Evolutionary conservation across 2,329 filamentous ascomycete genomes (phyloP), one percentile per base, ranked within the genome.

Genomic region (Sarocladiaceae sp.): DNA sequence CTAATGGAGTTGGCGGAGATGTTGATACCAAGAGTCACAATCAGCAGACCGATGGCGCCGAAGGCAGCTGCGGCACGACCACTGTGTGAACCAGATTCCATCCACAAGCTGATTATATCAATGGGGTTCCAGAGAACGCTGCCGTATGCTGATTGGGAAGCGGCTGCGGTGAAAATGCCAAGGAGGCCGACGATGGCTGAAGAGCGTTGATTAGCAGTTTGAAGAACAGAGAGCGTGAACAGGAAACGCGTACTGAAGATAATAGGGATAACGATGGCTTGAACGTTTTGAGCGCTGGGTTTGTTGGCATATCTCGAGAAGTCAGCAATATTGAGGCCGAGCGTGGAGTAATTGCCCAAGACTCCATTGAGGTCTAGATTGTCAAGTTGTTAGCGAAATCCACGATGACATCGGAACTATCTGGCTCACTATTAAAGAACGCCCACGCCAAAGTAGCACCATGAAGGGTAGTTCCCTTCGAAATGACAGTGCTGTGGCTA

Each of bases 11-110:
- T 78, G 10, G 76, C 75, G 2, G 73, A 62, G 51, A 81, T 77
- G 51, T 80, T 78, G 45, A 79, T 74, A 31, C 76, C 74, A 5
- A 80, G 62, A 45, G 74, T 70, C 0, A 75, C 76, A 39, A 80
- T 59, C 21, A 70, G 70, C 66, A 76, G 80, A 3, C 66, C 66
- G 3, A 72, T 62, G 1, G 68, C 76, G 7, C 63, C 73, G 51
- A 80, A 63, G 53, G 67, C 67, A 45, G 66, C 65, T 5, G 63
- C 65, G 20, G 56, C 60, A 11, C 65, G 55, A 6, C 70, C 72
- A n/a, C 13, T 6, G 7, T 21, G 6, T 15, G 33, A 35, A 2
- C 68, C 67, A 5, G 65, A 50, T 9, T 69, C 69, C 26, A 61
- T 57, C 72, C 72, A 75, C 9, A 67, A 56, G 6, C 52, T 58